Conservation (phyloP, 306 rosid genomes). For the Pyrus betulifolia region DNA sequence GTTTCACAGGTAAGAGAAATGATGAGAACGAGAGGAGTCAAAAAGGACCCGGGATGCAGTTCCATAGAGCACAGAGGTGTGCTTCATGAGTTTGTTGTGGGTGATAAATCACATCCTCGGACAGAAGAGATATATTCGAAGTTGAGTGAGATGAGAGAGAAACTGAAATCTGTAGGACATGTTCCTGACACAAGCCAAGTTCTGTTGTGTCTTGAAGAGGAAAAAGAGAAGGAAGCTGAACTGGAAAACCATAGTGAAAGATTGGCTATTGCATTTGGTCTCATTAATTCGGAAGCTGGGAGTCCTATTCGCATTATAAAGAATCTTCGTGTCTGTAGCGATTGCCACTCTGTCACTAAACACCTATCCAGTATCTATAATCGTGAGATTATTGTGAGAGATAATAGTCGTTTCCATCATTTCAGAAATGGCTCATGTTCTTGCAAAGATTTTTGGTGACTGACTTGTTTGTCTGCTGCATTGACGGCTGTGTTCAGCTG, state of each 20-base stretch:
- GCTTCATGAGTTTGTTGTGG: slow-evolving; percentile 41
- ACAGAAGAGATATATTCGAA: slow-evolving; percentile 34
- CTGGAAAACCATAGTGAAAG: slow-evolving; percentile 55
- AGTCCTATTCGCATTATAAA: slow-evolving; percentile 46
- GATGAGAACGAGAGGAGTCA: slow-evolving; percentile 39
- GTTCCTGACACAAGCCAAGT: slow-evolving; percentile 62
- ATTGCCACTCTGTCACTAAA: slow-evolving; percentile 48
- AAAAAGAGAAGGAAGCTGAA: slow-evolving; percentile 42
- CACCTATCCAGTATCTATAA: slow-evolving; percentile 39
- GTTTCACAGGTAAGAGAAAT: slow-evolving; percentile 45
- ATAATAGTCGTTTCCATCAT: slow-evolving; percentile 56
- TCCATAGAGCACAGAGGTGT: slow-evolving; percentile 41
- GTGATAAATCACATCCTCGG: slow-evolving; percentile 45
- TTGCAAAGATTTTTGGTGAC: slow-evolving; percentile 61
- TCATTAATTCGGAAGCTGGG: slow-evolving; percentile 26
- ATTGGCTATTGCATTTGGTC: slow-evolving; percentile 57
- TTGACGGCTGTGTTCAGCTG: not conserved
- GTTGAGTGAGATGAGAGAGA: slow-evolving; percentile 48
- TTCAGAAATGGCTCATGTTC: slow-evolving; percentile 52
- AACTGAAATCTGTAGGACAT: slow-evolving; percentile 38
- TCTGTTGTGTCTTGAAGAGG: slow-evolving; percentile 33
- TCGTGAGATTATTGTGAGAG: slow-evolving; percentile 55
- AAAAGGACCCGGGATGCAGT: slow-evolving; percentile 55
- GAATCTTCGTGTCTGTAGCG: slow-evolving; percentile 52
- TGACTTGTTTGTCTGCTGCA: not conserved